Evolutionary conservation across 1,284 basidiomycete species (phyloP), one percentile per base, ranked within the genome.

Genomic region (Marasmius fiardii): DNA sequence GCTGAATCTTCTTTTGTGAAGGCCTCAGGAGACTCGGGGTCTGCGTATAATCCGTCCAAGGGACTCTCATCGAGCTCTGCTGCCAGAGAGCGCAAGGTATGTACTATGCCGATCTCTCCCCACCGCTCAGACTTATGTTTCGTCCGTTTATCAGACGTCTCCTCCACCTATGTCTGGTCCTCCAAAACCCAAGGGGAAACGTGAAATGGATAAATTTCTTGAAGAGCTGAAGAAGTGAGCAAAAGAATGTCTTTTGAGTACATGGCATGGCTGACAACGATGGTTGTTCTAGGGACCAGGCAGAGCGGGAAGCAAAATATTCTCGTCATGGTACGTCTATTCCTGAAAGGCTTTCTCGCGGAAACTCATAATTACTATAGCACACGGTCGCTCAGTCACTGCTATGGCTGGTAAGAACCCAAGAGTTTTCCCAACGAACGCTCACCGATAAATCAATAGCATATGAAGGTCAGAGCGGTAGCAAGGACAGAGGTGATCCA

Each of bases 191-290:
- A 94, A 91, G 67, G 95, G 95, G 6, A 95, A 93, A 68, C 83
- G 94, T 47, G 92, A 90, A 0, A 97, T 97, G 92, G 94, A 96
- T 69, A 74, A 85, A 2, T 98, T 97, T 68, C 74, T 97, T 47
- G 92, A 95, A 64, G 93, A 96, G 71, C 92, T 97, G 60, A 98
- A 97, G 72, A 83, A 83, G 94, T 91, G 26, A 33, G 47, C 44
- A n/a, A 56, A 55, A 1, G 41, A 10, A 24, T 43, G 34, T 28
- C 12, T n/a, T n/a, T 35, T 60, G 47, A 59, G 34, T 26, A 37
- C 48, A 34, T 43, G 37, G 57, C 28, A 56, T 57, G 31, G 28
- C 54, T 24, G 54, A 55, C 39, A 34, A 54, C 8, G 49, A 50
- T 43, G 52, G n/a, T n/a, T n/a, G 43, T 35, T 26, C 20, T 58